These are phyloP conservation scores for Phascolomyces articulosus DNA, from an alignment of 371 early-diverging fungal genomes.

Conservation along the genomic window DNA sequence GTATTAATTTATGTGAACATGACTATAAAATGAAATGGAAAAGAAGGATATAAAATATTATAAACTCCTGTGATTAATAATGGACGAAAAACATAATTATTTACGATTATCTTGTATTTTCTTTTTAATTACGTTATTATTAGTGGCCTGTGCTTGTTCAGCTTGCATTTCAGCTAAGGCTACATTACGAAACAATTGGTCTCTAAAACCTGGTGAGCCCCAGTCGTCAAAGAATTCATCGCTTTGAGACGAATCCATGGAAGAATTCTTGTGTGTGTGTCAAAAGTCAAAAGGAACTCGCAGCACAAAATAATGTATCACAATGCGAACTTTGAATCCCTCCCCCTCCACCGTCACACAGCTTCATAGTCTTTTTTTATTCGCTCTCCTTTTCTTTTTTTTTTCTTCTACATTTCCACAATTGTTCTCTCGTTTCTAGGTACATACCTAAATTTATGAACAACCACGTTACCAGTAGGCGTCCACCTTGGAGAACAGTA, in stretches of 20 bases:
- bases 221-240: slow-evolving; percentile 21
- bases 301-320: no score
- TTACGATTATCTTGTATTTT: no score
- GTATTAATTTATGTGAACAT: not conserved
- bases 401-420: not conserved
- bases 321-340: no score
- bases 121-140: not conserved
- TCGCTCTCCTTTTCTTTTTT: not conserved
- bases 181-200: slow-evolving; percentile 10
- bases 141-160: not conserved
- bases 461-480: slow-evolving; percentile 6
- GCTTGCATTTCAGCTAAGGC: slow-evolving; percentile 9
- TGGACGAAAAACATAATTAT: no score
- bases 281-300: no score
- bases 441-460: not conserved
- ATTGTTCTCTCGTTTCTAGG: not conserved
- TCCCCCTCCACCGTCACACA: no score
- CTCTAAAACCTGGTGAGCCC: slow-evolving; percentile 17
- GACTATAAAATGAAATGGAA: not conserved
- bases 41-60: not conserved
- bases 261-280: not conserved
- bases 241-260: slow-evolving; percentile 5
- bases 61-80: no score
- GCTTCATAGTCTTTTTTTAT: not conserved
- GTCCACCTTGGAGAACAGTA: slow-evolving; percentile 10